phyloP scores from a whole-genome alignment of 257 asterid species.

The Plectranthus barbatus region DNA sequence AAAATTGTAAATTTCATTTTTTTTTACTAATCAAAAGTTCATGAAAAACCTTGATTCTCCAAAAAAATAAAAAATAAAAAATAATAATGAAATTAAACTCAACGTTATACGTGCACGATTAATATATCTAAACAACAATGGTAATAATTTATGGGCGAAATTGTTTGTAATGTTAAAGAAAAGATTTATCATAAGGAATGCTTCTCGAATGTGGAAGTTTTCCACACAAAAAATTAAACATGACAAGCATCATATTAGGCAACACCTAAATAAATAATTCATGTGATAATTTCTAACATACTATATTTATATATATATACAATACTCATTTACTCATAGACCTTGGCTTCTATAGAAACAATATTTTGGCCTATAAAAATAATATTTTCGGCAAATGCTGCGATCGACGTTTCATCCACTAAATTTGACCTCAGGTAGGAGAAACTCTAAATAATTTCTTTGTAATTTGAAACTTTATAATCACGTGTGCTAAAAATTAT shows the following conservation, averaged over 20 bases:
- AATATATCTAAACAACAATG: too few relatives aligned
- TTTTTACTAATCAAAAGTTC: too few relatives aligned
- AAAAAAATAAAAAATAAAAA: too few relatives aligned
- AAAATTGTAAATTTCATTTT: too few relatives aligned
- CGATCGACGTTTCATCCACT: conserved; percentile 14
- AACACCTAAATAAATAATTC: background rate
- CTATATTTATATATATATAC: background rate
- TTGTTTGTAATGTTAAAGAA: too few relatives aligned
- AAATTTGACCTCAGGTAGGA: conserved; percentile 15
- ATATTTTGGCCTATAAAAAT: background rate
- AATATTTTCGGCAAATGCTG: background rate
- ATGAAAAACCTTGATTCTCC: too few relatives aligned
- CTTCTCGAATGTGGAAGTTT: background rate
- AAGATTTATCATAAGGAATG: too few relatives aligned
- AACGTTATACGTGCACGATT: too few relatives aligned
- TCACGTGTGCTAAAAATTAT: background rate
- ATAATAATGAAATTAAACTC: too few relatives aligned
- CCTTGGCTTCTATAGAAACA: background rate
- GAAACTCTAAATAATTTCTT: background rate
- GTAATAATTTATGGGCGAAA: too few relatives aligned
- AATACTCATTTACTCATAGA: background rate
- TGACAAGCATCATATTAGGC: background rate
- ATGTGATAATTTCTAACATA: background rate
- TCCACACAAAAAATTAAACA: background rate
- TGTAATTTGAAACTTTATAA: background rate